Evolutionary conservation across 192 early-diverging fungal species (phyloP), one percentile per base, ranked within the genome.

Genomic region (Chytriomyces confervae): DNA sequence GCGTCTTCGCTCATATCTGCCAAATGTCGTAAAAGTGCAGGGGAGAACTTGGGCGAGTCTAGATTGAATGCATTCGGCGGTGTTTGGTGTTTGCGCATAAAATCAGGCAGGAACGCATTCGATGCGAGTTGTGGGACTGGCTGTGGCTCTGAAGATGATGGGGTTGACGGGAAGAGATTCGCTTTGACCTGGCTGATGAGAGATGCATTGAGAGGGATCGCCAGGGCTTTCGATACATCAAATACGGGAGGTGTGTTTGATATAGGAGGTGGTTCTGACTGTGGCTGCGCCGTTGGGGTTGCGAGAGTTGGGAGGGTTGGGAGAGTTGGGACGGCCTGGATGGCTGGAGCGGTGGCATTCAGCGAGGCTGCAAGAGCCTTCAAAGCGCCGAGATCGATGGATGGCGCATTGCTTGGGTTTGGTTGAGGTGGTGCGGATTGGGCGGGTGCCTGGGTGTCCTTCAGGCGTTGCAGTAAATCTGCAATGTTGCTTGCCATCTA

Each of bases 21-120:
- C 9, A 74, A 11, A 7, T 44, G 16, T 63, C 72, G 57, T 62
- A 74, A 27, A n/a, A 74, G n/a, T 7, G 61, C 51, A 20, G 72
- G 45, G 8, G 72, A 23, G 61, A 74, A 74, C 36, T 36, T 36
- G 36, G 36, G 11, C 29, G 10, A n/a, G 53, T 13, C 53, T 57
- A 13, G 53, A 57, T 5, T 36, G 53, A 57, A 57, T 20, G 53
- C 53, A 57, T 13, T 13, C 53, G 13, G 53, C 20, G 13, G 53
- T n/a, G 53, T 13, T 20, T 62, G 60, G 10, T 29, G 60, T 27
- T 51, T 18, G 69, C 11, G 69, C 27, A 53, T 47, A 50, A 9
- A 23, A 23, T 67, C 43, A 46, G 18, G 66, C 43, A 36, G 36
- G 36, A 36, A 36, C 4, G 36, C 36, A 36, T 36, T 36, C 4